Base-by-base conservation (phyloP, 306 rosid genomes). In the Medicago truncatula region DNA sequence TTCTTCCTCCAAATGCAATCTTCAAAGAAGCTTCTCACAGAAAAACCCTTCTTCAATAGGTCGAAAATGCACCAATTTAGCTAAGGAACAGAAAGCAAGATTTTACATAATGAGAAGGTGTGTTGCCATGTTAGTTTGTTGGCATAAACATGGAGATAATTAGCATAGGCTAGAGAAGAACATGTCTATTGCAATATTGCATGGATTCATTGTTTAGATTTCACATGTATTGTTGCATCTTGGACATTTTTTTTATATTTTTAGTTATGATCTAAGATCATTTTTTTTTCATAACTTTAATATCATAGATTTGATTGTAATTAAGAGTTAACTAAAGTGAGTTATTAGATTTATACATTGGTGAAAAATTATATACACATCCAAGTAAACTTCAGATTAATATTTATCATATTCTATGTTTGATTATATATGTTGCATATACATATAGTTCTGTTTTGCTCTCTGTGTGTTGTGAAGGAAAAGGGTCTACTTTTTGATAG, bases 41-140 rank as follows among this genome's bases (percentile, higher is more conserved):
- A 95, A 89, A 82, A 84, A 76, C 73, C 43, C 93, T 9, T 89
- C 96, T 8, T 89, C 96, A 4, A 86, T 95, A 1, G 85, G 97
- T 79, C 76, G 87, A 18, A 95, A 95, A 71, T 95, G 90, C 62
- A 90, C 89, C 76, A 90, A 92, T 75, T 8, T 90, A 13, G 99
- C 99, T 4, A 92, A 95, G 86, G 96, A 95, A 71, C 97, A 95
- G 25, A 95, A 95, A 76, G 97, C 99, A 31, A 92, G 99, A 78
- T 95, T 95, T 71, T 95, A 92, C 83, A 95, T 95, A 71, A 95
- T 95, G 92, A 88, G 97, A 34, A 60, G 97, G 23, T 92, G 99
- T 60, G 97, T 95, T 1, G 97, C 99, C 43, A 95, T 95, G 97
- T 88, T 95, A 16, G 97, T 92, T 67, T 95, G 99, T 70, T 95